Conservation (phyloP, 116 monocot genomes). For the Phalaenopsis hybrid region DNA sequence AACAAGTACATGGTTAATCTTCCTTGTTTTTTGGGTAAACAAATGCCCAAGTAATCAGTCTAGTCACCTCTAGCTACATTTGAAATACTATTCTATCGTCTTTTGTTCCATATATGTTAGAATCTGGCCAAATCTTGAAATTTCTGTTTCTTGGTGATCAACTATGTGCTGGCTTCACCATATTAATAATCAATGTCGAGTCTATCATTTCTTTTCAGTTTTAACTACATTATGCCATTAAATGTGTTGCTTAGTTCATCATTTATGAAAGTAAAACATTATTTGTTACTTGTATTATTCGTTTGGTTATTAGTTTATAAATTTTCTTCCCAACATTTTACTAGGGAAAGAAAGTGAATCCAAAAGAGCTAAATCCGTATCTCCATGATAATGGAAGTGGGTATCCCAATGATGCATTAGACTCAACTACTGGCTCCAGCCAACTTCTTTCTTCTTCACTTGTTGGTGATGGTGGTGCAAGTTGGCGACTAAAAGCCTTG, state of each 20-base stretch:
- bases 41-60: not conserved
- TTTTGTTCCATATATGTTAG: not conserved
- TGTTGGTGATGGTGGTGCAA: constrained; percentile 97
- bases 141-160: not conserved
- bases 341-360: constrained; percentile 38
- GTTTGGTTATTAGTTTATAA: not conserved
- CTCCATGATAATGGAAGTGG: constrained; percentile 73
- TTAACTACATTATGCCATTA: not conserved
- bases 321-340: constrained; percentile 1
- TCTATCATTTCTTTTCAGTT: not conserved
- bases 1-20: not conserved
- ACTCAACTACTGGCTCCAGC: constrained; percentile 8
- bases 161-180: not conserved
- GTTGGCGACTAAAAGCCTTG: constrained; percentile 92
- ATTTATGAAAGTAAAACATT: not conserved
- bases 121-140: not conserved
- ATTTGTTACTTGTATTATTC: not conserved
- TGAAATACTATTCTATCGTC: not conserved
- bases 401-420: constrained; percentile 57
- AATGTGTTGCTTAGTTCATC: not conserved
- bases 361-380: constrained; percentile 81
- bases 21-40: not conserved
- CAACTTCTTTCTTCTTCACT: constrained; percentile 52
- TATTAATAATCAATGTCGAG: not conserved
- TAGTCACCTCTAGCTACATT: not conserved